Evolutionary conservation across 2,329 filamentous ascomycete genomes (phyloP), one percentile per base, ranked within the genome.

Genomic region (Trichophyton verrucosum): DNA sequence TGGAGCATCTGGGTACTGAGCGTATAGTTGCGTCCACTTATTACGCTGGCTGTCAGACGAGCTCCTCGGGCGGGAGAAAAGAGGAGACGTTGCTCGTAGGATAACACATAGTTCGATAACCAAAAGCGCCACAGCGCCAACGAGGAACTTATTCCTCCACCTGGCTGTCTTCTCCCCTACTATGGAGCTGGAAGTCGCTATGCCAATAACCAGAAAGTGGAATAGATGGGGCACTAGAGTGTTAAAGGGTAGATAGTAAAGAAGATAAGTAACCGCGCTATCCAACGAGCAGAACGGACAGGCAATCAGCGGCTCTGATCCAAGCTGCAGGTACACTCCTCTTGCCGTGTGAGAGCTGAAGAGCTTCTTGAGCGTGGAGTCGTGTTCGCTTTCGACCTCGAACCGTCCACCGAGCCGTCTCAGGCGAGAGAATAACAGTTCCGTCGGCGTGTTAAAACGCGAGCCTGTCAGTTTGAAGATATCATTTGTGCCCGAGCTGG

Each of bases 221-320:
- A 85, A 70, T 7, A 97, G 76, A 74, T 99, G 92, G n/a, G 89
- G 87, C 13, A 83, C 78, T 1, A 91, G 68, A 6, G 95, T 76
- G 27, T 83, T 79, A 62, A 71, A 69, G 0, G 92, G 88, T 0
- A 95, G 74, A 13, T 88, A 86, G 75, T 95, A 97, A 71, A 88
- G 82, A 57, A 95, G 80, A 76, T 91, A 96, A 47, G 82, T 83
- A 42, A 77, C 78, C 3, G 84, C 80, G 56, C 88, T 84, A 62
- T 88, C 85, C n/a, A 83, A 75, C 58, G 77, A 79, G 80, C 91
- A 96, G 76, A 95, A 96, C n/a, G 83, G 81, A 72, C 91, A 97
- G 62, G 84, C 79, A 22, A 85, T 78, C 42, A 97, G 72, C 7
- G 86, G 83, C 38, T 82, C 79, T 0, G 91, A 89, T 1, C 94